A percentile compares a stretch with the other conserved stretches of the same genome.
Conservation (phyloP, 73 alveolate genomes). For the Uronychia setigera region DNA sequence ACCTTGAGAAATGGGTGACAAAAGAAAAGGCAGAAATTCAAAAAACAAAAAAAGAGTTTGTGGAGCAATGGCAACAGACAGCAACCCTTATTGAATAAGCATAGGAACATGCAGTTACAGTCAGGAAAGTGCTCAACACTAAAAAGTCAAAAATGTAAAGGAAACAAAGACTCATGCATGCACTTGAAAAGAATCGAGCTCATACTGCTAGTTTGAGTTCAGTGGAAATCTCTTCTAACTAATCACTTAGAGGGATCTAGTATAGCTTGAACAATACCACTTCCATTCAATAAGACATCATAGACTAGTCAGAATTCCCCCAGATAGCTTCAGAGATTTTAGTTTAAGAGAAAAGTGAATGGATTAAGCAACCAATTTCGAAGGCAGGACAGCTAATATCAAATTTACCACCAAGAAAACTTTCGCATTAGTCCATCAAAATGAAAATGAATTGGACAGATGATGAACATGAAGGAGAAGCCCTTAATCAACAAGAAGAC, state of each 20-base stretch:
- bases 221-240: not conserved
- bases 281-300: not conserved
- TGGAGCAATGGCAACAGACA: conserved; percentile 48
- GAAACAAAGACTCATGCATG: not conserved
- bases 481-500: too few species aligned
- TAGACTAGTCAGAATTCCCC: too few species aligned
- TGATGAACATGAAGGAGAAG: too few species aligned
- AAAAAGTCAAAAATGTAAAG: not conserved
- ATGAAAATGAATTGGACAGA: too few species aligned
- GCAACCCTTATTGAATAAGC: conserved; percentile 28
- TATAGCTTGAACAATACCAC: not conserved
- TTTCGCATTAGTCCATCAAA: too few species aligned
- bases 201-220: not conserved
- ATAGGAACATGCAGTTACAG: conserved; percentile 22
- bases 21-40: conserved; percentile 45
- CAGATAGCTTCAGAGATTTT: not conserved
- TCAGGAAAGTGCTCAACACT: conserved; percentile 14
- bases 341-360: too few species aligned
- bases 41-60: conserved; percentile 26
- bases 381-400: too few species aligned
- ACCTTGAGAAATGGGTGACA: conserved; percentile 56
- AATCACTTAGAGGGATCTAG: not conserved
- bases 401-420: too few species aligned
- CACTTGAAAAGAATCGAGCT: not conserved
- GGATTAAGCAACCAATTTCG: too few species aligned